These are phyloP conservation scores for Podila clonocystis DNA, from an alignment of 192 early-diverging fungal species.

Conservation along the genomic window DNA sequence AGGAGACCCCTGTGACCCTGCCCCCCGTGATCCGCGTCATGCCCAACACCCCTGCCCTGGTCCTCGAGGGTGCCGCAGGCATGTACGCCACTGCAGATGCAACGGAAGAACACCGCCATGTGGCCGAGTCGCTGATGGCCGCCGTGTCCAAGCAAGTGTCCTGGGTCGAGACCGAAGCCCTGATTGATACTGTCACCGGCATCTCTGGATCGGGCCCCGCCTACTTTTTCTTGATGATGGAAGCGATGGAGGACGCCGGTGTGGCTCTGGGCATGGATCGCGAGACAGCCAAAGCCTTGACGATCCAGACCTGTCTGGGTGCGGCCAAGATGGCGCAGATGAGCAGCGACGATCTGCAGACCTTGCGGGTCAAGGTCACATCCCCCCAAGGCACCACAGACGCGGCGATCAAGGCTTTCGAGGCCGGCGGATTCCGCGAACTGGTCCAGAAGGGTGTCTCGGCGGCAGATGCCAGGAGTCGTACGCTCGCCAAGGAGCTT, in stretches of 20 bases:
- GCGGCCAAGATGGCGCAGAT: conserved; percentile 88
- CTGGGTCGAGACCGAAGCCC: conserved; percentile 84
- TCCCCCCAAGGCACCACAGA: conserved; percentile 95
- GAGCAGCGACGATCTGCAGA: conserved; percentile 74
- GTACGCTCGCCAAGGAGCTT: conserved; percentile 74
- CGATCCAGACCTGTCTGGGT: conserved; percentile 92
- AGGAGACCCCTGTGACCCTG: neutral
- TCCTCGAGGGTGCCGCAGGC: conserved; percentile 89
- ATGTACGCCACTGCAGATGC: conserved; percentile 77
- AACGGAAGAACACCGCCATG: conserved; percentile 66
- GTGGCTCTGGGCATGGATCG: conserved; percentile 77
- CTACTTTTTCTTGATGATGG: conserved; percentile 95
- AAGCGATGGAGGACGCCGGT: conserved; percentile 88
- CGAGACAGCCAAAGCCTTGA: conserved; percentile 81
- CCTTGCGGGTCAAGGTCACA: conserved; percentile 89
- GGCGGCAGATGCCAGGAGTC: conserved; percentile 75
- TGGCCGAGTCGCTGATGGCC: conserved; percentile 75
- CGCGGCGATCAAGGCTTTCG: conserved; percentile 87
- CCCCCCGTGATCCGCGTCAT: conserved; percentile 87
- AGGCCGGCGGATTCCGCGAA: conserved; percentile 66
- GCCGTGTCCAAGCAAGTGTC: conserved; percentile 85
- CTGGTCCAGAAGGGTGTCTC: conserved; percentile 67
- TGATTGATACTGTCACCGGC: conserved; percentile 90
- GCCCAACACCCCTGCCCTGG: conserved; percentile 96
- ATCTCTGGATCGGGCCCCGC: conserved; percentile 93